Percentiles rank a stretch among this genome's conserved stretches.
Conservation (phyloP, 345 rosid species). For the Salix viminalis region DNA sequence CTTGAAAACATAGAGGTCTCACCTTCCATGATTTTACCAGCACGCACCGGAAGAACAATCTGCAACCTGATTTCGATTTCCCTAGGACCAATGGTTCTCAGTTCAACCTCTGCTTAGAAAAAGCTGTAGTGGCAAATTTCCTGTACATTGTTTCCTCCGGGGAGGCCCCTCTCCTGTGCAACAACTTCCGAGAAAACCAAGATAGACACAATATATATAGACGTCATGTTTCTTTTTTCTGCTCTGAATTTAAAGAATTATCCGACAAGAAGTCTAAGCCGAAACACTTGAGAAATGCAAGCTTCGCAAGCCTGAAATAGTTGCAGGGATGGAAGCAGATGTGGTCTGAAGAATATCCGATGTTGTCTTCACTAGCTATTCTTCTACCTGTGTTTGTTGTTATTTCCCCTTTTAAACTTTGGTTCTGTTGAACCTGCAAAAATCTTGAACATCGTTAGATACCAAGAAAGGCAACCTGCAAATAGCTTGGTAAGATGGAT, state of each 20-base stretch:
- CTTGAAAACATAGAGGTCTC: neutral
- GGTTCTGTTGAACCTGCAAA: conserved; percentile 29
- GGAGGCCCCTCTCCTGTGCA: neutral
- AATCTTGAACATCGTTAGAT: neutral
- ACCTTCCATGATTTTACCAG: neutral
- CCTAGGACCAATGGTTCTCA: too few species aligned
- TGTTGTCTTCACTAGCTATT: conserved; percentile 13
- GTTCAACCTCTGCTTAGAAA: neutral
- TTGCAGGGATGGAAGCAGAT: conserved; percentile 38
- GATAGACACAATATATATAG: neutral
- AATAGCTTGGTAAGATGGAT: too few species aligned
- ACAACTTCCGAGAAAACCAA: neutral
- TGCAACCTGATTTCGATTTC: neutral
- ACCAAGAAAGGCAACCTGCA: neutral
- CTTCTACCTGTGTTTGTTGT: conserved; percentile 20
- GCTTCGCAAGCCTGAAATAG: conserved; percentile 41
- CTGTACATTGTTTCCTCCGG: neutral
- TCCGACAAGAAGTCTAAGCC: conserved; percentile 29
- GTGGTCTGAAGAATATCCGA: conserved; percentile 1
- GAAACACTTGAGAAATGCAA: conserved; percentile 46
- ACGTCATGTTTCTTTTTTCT: conserved; percentile 19
- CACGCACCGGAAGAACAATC: neutral
- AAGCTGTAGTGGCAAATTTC: neutral
- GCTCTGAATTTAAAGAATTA: conserved; percentile 9
- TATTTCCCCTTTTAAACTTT: conserved; percentile 29